phyloP scores from a whole-genome alignment of 192 early-diverging fungal species.

The Coemansia aciculifera region DNA sequence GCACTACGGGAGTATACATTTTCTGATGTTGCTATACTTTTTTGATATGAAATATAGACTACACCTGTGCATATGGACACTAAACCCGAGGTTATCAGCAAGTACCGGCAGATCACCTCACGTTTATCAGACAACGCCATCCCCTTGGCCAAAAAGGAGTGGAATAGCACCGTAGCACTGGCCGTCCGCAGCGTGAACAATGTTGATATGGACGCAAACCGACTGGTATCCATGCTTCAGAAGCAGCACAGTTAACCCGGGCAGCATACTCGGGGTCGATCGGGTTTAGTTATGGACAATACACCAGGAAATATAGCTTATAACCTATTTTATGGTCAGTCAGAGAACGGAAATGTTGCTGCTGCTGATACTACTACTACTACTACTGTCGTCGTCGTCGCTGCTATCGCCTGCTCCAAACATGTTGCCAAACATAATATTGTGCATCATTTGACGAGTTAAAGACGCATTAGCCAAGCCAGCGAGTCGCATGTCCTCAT shows the following conservation, averaged over 20 bases:
- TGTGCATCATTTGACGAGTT: conserved; percentile 30
- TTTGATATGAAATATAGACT: conserved; percentile 6
- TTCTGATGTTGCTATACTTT: neutral
- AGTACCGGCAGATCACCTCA: conserved; percentile 26
- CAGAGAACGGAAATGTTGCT: neutral
- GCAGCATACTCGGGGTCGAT: neutral
- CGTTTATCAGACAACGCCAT: conserved; percentile 36
- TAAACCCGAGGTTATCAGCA: conserved; percentile 24
- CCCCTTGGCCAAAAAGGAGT: conserved; percentile 44
- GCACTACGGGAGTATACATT: neutral
- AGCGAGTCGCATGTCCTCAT: conserved; percentile 29
- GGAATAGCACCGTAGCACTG: conserved; percentile 28
- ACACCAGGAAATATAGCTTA: neutral
- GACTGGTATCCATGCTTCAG: neutral
- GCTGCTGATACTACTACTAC: neutral
- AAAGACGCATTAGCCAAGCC: conserved; percentile 23
- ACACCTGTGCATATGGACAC: conserved; percentile 23
- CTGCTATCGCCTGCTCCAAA: conserved; percentile 3
- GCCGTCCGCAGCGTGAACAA: conserved; percentile 14
- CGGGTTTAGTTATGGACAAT: neutral
- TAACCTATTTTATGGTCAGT: neutral
- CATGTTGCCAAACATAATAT: conserved; percentile 18
- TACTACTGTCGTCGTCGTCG: conserved; percentile 8
- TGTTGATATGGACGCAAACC: conserved; percentile 25
- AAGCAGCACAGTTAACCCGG: neutral